Evolutionary conservation across 2,329 filamentous ascomycete genomes (phyloP), one percentile per base, ranked within the genome.

Genomic region (Calonectria hongkongensis): DNA sequence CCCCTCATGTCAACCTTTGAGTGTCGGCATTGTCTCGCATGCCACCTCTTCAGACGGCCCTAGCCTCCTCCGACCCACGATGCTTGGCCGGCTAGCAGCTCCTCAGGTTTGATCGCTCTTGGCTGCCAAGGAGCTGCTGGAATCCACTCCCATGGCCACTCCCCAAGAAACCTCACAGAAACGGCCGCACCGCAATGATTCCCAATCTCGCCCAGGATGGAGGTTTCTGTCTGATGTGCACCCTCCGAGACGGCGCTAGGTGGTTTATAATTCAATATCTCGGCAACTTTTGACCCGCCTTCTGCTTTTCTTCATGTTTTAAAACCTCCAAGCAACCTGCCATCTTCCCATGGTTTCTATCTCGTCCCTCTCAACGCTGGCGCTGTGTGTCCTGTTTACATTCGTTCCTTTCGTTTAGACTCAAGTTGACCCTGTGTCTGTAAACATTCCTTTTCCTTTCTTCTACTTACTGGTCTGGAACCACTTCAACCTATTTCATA

Each of bases 401-500:
- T 88, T 88, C 87, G 84, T 86, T 87, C 85, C 81, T 84, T 83
- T 83, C 81, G 72, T 68, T 73, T 71, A 79, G 74, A 76, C 75
- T 68, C 68, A 73, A 79, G 74, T 78, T 74, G 73, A 74, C 80
- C 79, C 79, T 82, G 80, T 82, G 84, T 87, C 85, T 85, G 84
- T 84, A 83, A 87, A 82, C 85, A 82, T 84, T 86, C 84, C 82
- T 86, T 86, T 84, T 63, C 43, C 82, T 83, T 80, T 79, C 83
- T 80, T 79, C 78, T 18, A 78, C 77, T 72, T 81, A 81, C 80
- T 84, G 87, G 88, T 89, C 88, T 88, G 88, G 87, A 84, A 89
- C 88, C 87, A 84, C 68, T 73, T 67, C 74, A 45, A 66, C 48
- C 10, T 63, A 51, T 66, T 70, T 58, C 25, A 39, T 48, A 68